phyloP scores from a whole-genome alignment of 306 rosid species.

The Boehmeria nivea region DNA sequence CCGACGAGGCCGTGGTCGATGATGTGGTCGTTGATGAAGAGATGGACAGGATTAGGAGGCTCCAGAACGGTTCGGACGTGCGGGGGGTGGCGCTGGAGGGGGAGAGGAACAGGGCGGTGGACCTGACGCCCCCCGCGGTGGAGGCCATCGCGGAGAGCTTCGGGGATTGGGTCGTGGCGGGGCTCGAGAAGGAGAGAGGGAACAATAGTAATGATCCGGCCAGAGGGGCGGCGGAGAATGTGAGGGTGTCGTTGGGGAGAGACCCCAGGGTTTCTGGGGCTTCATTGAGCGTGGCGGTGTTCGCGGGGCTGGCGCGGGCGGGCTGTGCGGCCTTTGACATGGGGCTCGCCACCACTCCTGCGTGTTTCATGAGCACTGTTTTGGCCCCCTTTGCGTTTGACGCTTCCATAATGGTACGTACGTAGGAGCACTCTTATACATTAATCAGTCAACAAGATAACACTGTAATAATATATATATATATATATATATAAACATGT shows the following conservation, averaged over 20 bases:
- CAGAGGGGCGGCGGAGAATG: constrained; percentile 27
- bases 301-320: constrained; percentile 64
- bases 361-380: constrained; percentile 95
- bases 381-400: constrained; percentile 68
- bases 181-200: constrained; percentile 42
- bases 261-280: constrained; percentile 73
- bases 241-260: constrained; percentile 65
- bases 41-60: constrained; percentile 68
- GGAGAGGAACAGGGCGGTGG: constrained; percentile 67
- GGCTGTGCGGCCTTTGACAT: constrained; percentile 71
- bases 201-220: background rate
- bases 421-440: background rate
- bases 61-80: constrained; percentile 90
- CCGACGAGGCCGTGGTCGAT: constrained; percentile 40
- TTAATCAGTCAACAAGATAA: no score
- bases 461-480: no score
- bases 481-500: no score
- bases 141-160: constrained; percentile 86
- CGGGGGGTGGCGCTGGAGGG: constrained; percentile 85
- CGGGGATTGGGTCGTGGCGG: constrained; percentile 69
- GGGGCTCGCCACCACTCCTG: constrained; percentile 89
- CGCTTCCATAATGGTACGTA: constrained; percentile 82
- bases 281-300: constrained; percentile 58
- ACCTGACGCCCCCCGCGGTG: constrained; percentile 65
- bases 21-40: constrained; percentile 70